Base-by-base conservation (phyloP, 2,329 filamentous ascomycete species). In the Zelopaecilomyces penicillatus region DNA sequence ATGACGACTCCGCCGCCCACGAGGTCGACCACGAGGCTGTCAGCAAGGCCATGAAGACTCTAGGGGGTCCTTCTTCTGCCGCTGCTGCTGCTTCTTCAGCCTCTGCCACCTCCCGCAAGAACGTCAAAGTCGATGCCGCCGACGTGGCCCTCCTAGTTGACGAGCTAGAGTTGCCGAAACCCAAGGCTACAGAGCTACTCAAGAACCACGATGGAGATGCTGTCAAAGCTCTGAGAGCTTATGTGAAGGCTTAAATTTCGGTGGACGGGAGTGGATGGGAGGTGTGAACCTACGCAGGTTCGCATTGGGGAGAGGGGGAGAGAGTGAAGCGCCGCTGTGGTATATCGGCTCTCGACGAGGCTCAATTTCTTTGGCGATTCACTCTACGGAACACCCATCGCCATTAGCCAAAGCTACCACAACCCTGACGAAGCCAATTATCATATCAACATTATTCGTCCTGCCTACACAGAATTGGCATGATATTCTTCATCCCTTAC, bases 181-280 rank as follows among this genome's bases (percentile, higher is more conserved):
- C 68, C 3, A 87, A 82, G 62, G 87, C 84, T 2, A 89, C 82
- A 2, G 86, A 91, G 49, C 63, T 91, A 41, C 71, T 93, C 5
- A 83, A 81, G 61, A 70, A 75, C 5, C 72, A 89, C 55, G 83
- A 88, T 41, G 87, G 85, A 3, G 74, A 87, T 57, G 76, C 76
- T 2, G 71, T 82, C 34, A 73, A 77, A 61, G 85, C 85, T 1
- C 75, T 91, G 70, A 73, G 65, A 47, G 78, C 80, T 0, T 88
- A 59, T 50, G 51, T 68, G 19, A 47, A 50, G 26, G 57, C 57
- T 7, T 60, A 49, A 37, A 19, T 19, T 19, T 19, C 19, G 19
- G 19, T 19, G 19, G 19, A 19, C 19, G 3, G 19, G 19, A 19
- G 19, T 19, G 19, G 19, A 19, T 19, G 19, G 19, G 19, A 19